Evolutionary conservation across 768 basidiomycete species (phyloP), one percentile per base, ranked within the genome.

Genomic region (Suillus weaverae): DNA sequence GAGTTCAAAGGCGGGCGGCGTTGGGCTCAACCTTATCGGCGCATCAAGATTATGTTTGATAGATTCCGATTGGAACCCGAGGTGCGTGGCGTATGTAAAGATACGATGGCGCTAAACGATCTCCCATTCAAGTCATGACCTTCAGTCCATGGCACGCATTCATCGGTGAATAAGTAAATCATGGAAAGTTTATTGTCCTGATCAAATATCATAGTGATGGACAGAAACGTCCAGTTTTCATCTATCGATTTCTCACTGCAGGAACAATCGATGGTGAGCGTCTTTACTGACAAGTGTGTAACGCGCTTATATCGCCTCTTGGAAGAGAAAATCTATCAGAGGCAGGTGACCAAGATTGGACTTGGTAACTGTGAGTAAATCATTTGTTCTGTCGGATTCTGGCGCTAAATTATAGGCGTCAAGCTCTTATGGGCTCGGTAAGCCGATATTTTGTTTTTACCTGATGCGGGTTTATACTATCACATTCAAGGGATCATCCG

Each of bases 121-220:
- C 22, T n/a, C 43, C 62, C 35, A 30, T 22, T 55, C 39, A 26
- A 94, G 91, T 70, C 92, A 92, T 70, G 97, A 99, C 78, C 76
- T 95, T 20, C 97, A 99, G 76, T 90, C 97, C 2, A 99, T 99
- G 97, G 97, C 95, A 60, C 87, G 97, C 57, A 97, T 96, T 73
- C 94, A 97, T 77, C 85, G 94, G 94, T 94, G 66, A 54, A 79
- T 69, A 54, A 26, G 38, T 6, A 64, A 30, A 61, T 44, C 26
- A n/a, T 60, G 65, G 39, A 26, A 63, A 60, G 20, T 20, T 53
- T 53, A 33, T 56, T 68, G 22, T 67, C 60, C 64, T 63, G 11
- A 64, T 66, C 26, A 69, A 32, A 36, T 62, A 26, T 65, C 56
- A 62, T 32, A 96, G 95, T 22, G 96, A 99, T 77, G 97, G 97